Evolutionary conservation across 2,329 filamentous ascomycete species (phyloP).

Genomic region (Neofusicoccum cordaticola): DNA sequence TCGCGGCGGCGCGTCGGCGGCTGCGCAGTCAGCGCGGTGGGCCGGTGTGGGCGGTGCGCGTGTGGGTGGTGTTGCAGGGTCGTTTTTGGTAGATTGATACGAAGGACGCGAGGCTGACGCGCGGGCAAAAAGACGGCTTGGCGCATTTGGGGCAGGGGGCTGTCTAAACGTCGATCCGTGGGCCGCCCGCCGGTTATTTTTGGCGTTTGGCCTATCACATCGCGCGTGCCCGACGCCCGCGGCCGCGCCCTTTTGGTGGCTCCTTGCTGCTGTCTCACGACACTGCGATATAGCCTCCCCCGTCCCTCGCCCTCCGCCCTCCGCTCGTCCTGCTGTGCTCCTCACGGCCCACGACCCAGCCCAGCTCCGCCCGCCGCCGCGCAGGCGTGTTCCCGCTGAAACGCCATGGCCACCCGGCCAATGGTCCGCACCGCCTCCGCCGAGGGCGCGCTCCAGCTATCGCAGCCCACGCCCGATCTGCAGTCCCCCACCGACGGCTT

Average conservation of each 20-base stretch:
- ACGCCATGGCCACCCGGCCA: conserved; percentile 16
- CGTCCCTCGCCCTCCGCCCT: conserved; percentile 4
- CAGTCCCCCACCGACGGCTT: conserved; percentile 61
- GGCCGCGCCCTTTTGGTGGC: conserved; percentile 11
- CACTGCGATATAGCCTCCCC: conserved; percentile 11
- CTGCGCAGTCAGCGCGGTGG: conserved; percentile 12
- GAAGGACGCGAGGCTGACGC: conserved; percentile 8
- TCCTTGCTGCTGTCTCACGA: conserved; percentile 15
- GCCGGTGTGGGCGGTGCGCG: conserved; percentile 7
- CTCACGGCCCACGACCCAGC: neutral
- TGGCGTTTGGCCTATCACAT: neutral
- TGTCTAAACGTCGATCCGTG: conserved; percentile 3
- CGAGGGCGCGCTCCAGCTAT: conserved; percentile 30
- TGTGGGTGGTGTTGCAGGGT: conserved; percentile 22
- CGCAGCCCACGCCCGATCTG: conserved; percentile 62
- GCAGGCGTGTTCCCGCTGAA: conserved; percentile 1
- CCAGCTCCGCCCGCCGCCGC: conserved; percentile 1
- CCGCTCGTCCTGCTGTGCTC: conserved; percentile 10
- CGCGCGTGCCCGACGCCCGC: neutral
- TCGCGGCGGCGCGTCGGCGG: conserved; percentile 21
- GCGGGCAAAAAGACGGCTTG: neutral
- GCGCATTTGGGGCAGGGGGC: conserved; percentile 2
- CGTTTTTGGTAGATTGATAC: conserved; percentile 5
- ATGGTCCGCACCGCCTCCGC: conserved; percentile 19
- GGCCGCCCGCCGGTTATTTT: neutral